Percentiles rank a stretch among this genome's conserved stretches.
phyloP scores from a whole-genome alignment of 1,284 basidiomycete species.

The Cystobasidium slooffiae region DNA sequence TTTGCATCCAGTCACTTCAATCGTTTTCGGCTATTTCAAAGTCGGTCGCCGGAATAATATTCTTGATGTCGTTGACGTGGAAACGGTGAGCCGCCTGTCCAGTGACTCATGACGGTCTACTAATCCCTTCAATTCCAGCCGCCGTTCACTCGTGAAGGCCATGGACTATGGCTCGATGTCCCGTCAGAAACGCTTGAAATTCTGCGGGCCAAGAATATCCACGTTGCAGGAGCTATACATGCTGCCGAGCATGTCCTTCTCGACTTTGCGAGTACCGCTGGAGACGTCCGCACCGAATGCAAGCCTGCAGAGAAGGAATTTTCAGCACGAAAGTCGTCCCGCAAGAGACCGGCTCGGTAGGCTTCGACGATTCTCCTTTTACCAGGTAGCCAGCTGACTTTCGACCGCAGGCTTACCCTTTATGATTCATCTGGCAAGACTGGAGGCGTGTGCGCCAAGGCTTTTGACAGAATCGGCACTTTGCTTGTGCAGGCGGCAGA shows the following conservation, averaged over 20 bases:
- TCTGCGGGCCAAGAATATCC: constrained; percentile 66
- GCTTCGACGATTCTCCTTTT: background rate
- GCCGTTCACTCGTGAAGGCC: constrained; percentile 74
- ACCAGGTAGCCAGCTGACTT: background rate
- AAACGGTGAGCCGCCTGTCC: constrained; percentile 59
- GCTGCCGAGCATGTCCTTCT: constrained; percentile 82
- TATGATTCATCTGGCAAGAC: constrained; percentile 75
- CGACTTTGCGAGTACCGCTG: constrained; percentile 64
- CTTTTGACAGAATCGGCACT: constrained; percentile 76
- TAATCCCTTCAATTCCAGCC: constrained; percentile 56
- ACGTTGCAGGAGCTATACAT: constrained; percentile 77
- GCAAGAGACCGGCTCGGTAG: constrained; percentile 77
- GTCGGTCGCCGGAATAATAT: constrained; percentile 61
- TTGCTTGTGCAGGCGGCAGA: constrained; percentile 69
- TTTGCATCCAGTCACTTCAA: constrained; percentile 62
- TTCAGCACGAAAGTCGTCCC: constrained; percentile 63
- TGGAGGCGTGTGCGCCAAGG: constrained; percentile 74
- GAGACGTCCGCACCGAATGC: constrained; percentile 82
- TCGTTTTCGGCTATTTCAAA: constrained; percentile 68
- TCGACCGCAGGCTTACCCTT: constrained; percentile 70
- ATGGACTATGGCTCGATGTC: constrained; percentile 84
- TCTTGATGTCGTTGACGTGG: constrained; percentile 77
- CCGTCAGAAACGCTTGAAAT: constrained; percentile 64
- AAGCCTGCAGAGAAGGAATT: constrained; percentile 77
- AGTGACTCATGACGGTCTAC: too few species aligned